Conservation (phyloP, 2,329 filamentous ascomycete species). For the Magnaporthiopsis incrustans region DNA sequence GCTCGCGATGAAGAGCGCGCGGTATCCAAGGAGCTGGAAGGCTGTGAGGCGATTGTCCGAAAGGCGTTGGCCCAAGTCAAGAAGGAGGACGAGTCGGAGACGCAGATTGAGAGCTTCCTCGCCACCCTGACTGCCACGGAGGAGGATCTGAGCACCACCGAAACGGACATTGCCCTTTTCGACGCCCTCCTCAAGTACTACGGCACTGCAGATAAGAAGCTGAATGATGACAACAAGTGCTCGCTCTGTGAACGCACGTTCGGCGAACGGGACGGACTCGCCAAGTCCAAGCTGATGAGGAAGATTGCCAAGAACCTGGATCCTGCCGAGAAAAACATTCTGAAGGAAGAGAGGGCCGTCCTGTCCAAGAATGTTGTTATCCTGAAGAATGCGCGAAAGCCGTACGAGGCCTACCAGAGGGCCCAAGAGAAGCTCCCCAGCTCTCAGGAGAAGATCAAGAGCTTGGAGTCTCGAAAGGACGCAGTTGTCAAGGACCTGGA, state of each 20-base stretch:
- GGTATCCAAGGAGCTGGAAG: constrained; percentile 53
- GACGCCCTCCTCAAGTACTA: constrained; percentile 66
- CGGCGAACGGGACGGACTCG: constrained; percentile 42
- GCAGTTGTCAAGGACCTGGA: constrained; percentile 54
- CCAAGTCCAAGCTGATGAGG: constrained; percentile 55
- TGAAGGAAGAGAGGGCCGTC: constrained; percentile 39
- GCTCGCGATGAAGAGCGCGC: constrained; percentile 56
- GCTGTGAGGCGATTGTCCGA: constrained; percentile 50
- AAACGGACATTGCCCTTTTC: constrained; percentile 61
- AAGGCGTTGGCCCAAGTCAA: constrained; percentile 29
- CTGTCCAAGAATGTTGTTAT: constrained; percentile 39
- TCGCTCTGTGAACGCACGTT: constrained; percentile 68
- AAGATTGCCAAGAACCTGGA: constrained; percentile 58
- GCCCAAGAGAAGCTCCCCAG: constrained; percentile 63
- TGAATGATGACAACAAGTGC: constrained; percentile 65
- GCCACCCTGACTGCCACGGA: constrained; percentile 41
- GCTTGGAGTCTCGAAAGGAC: constrained; percentile 50
- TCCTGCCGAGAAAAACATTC: constrained; percentile 52
- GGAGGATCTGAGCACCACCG: constrained; percentile 50
- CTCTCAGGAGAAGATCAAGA: constrained; percentile 51
- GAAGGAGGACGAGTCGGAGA: constrained; percentile 17
- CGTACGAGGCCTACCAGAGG: constrained; percentile 68
- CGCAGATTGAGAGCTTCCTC: constrained; percentile 44
- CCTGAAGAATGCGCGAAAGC: constrained; percentile 54
- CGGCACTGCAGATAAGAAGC: constrained; percentile 54